phyloP scores from a whole-genome alignment of 495 filamentous ascomycete genomes.

The Penicilliopsis zonata region DNA sequence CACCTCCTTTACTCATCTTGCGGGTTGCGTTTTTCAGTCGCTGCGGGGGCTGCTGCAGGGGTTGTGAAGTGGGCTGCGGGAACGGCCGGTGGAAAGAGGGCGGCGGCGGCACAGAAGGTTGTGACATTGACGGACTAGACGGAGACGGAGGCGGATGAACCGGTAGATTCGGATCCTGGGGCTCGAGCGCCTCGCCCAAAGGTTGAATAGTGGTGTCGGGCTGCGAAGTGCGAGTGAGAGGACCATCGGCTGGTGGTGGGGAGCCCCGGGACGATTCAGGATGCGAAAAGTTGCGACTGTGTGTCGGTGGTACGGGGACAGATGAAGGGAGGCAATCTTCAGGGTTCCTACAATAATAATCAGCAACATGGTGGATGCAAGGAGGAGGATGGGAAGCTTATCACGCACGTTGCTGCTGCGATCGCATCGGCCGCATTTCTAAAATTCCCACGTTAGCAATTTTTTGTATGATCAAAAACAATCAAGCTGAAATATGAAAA shows the following conservation, averaged over 20 bases:
- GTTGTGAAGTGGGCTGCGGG: slow-evolving; percentile 4
- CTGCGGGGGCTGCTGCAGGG: slow-evolving; percentile 7
- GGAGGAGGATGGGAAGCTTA: neutral
- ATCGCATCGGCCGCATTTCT: slow-evolving; percentile 33
- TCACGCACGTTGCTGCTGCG: slow-evolving; percentile 23
- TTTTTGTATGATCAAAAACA: neutral
- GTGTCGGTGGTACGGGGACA: slow-evolving; percentile 9
- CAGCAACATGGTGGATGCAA: slow-evolving; percentile 3
- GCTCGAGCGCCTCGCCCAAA: slow-evolving; percentile 17
- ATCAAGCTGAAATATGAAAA: neutral
- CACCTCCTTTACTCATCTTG: slow-evolving; percentile 68
- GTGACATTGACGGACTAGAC: slow-evolving; percentile 2
- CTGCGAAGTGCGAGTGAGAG: slow-evolving; percentile 10
- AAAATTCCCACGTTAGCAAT: slow-evolving; percentile 6
- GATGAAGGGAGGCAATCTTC: slow-evolving; percentile 27
- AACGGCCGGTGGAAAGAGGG: slow-evolving; percentile 27
- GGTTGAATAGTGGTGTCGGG: slow-evolving; percentile 16
- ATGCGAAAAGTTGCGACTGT: slow-evolving; percentile 29
- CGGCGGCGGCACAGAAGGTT: slow-evolving; percentile 11
- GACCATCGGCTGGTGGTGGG: slow-evolving; percentile 17
- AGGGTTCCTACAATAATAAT: slow-evolving; percentile 17
- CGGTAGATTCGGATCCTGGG: slow-evolving; percentile 13
- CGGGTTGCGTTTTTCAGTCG: slow-evolving; percentile 26
- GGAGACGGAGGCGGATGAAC: slow-evolving; percentile 6
- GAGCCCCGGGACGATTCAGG: slow-evolving; percentile 20